A percentile compares a stretch with the other conserved stretches of the same genome.
These are phyloP conservation scores for Trichoderma reesei DNA, from an alignment of 495 filamentous ascomycete species.

Conservation along the genomic window DNA sequence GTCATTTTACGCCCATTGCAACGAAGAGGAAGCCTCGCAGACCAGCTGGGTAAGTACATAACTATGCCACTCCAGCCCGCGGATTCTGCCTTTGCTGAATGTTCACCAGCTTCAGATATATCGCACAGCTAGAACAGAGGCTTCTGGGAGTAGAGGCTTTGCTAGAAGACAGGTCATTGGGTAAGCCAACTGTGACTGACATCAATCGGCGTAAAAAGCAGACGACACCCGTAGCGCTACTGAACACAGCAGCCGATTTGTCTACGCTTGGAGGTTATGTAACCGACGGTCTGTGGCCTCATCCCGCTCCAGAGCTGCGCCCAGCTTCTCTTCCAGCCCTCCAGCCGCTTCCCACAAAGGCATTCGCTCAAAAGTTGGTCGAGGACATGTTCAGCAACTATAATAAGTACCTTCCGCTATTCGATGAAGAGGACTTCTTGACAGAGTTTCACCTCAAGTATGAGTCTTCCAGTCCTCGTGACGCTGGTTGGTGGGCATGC, in stretches of 20 bases:
- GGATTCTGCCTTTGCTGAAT: not conserved
- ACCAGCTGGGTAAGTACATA: constrained; percentile 12
- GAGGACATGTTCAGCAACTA: constrained; percentile 5
- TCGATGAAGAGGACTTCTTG: constrained; percentile 11
- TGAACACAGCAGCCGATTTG: not conserved
- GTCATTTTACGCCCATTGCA: constrained; percentile 11
- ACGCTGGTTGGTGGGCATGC: constrained; percentile 12
- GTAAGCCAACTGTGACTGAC: not conserved
- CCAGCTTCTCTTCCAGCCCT: not conserved
- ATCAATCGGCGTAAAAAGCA: not conserved
- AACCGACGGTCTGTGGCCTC: not conserved
- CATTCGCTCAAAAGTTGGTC: constrained; percentile 2
- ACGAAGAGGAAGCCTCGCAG: constrained; percentile 10
- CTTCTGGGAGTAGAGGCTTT: constrained; percentile 7
- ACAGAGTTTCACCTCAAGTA: constrained; percentile 8
- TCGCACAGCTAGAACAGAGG: constrained; percentile 10
- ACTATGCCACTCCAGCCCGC: not conserved
- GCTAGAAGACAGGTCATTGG: constrained; percentile 1
- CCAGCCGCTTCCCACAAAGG: constrained; percentile 7
- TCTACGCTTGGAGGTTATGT: not conserved
- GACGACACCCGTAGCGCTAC: not conserved
- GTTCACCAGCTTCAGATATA: constrained; percentile 10
- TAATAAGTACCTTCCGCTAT: constrained; percentile 11
- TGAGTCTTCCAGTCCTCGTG: not conserved
- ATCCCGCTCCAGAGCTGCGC: not conserved